Conservation (phyloP, 2,329 filamentous ascomycete species). For the Colletotrichum somersetense region DNA sequence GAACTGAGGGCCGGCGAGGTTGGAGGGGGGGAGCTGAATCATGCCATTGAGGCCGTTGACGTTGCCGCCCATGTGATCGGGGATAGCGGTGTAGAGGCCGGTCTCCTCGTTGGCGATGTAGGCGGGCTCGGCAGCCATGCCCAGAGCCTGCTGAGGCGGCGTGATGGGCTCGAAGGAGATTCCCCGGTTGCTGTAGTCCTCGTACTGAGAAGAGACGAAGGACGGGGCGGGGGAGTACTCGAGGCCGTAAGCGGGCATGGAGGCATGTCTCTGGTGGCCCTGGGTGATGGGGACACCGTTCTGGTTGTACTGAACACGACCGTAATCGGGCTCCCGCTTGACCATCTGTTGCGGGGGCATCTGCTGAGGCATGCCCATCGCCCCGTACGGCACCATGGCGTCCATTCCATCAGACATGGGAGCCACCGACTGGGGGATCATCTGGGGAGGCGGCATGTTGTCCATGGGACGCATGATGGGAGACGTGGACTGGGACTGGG, state of each 20-base stretch:
- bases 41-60: conserved; percentile 86
- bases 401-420: conserved; percentile 76
- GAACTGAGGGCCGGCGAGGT: conserved; percentile 84
- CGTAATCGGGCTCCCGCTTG: conserved; percentile 90
- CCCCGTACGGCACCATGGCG: conserved; percentile 76
- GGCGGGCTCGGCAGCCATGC: conserved; percentile 86
- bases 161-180: conserved; percentile 98
- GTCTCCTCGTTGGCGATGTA: conserved; percentile 99
- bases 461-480: conserved; percentile 92
- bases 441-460: conserved; percentile 91
- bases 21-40: conserved; percentile 90
- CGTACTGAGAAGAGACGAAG: conserved; percentile 98
- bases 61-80: conserved; percentile 82
- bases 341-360: conserved; percentile 69
- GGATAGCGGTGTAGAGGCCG: conserved; percentile 93
- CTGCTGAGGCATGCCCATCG: conserved; percentile 62
- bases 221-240: conserved; percentile 98
- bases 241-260: conserved; percentile 95
- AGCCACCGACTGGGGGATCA: conserved; percentile 73
- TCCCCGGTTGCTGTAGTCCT: conserved; percentile 96
- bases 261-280: conserved; percentile 91
- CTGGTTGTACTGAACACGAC: conserved; percentile 88
- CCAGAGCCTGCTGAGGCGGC: conserved; percentile 89
- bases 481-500: conserved; percentile 85
- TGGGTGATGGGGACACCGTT: conserved; percentile 88